A percentile compares a stretch with the other conserved stretches of the same genome.
These are phyloP conservation scores for Phialophora macrospora DNA, from an alignment of 2,329 filamentous ascomycete species.

Conservation along the genomic window DNA sequence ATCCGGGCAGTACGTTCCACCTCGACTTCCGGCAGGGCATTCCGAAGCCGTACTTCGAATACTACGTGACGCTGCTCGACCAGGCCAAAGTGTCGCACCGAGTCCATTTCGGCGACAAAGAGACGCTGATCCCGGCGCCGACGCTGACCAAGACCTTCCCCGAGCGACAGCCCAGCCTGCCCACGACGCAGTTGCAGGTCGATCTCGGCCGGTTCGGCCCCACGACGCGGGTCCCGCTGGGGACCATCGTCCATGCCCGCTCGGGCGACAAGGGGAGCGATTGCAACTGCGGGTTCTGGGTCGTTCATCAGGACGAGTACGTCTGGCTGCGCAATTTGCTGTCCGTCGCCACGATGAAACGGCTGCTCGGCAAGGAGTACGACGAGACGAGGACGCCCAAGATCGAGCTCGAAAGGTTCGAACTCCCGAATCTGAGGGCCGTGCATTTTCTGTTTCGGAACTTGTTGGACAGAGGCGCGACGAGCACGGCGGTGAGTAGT, in stretches of 20 bases:
- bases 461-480: conserved; percentile 46
- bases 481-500: conserved; percentile 41
- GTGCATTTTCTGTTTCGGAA: conserved; percentile 50
- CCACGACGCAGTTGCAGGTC: conserved; percentile 34
- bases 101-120: conserved; percentile 40
- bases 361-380: conserved; percentile 49
- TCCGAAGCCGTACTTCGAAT: conserved; percentile 45
- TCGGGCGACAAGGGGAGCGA: conserved; percentile 47
- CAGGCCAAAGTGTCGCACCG: conserved; percentile 41
- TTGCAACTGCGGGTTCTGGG: conserved; percentile 47
- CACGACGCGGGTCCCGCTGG: conserved; percentile 42
- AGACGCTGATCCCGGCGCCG: conserved; percentile 39
- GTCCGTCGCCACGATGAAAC: conserved; percentile 35
- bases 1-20: conserved; percentile 47
- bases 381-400: conserved; percentile 36
- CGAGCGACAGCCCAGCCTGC: conserved; percentile 38
- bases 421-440: conserved; percentile 50
- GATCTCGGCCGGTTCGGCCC: conserved; percentile 40
- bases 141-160: conserved; percentile 38
- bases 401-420: conserved; percentile 52
- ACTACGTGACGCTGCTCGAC: conserved; percentile 42
- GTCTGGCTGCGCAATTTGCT: conserved; percentile 41
- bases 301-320: conserved; percentile 42
- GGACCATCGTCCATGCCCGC: conserved; percentile 44
- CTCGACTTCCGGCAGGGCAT: conserved; percentile 44